A percentile compares a stretch with the other conserved stretches of the same genome.
phyloP scores from a whole-genome alignment of 2,329 filamentous ascomycete species.

The Aspergillus fischeri region DNA sequence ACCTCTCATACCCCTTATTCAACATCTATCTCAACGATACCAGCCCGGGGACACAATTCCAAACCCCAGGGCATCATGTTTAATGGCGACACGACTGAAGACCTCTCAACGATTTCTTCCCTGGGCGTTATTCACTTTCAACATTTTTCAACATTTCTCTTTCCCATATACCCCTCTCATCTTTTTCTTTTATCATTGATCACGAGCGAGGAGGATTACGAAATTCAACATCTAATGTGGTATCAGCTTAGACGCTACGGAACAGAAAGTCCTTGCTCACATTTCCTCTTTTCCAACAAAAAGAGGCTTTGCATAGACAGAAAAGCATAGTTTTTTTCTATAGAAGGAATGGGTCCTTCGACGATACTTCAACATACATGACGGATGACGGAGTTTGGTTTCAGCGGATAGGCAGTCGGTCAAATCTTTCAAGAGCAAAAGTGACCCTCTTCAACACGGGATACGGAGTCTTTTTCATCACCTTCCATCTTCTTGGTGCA shows the following conservation, averaged over 20 bases:
- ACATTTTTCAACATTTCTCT: conserved; percentile 27
- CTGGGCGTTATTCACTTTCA: conserved; percentile 37
- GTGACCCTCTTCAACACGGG: conserved; percentile 27
- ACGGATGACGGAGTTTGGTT: conserved; percentile 19
- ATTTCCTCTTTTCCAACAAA: not conserved
- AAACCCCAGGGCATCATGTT: conserved; percentile 20
- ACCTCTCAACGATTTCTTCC: conserved; percentile 41
- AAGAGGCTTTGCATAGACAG: conserved; percentile 8
- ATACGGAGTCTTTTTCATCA: conserved; percentile 17
- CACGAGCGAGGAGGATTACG: conserved; percentile 12
- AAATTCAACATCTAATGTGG: conserved; percentile 1
- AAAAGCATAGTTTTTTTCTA: conserved; percentile 14
- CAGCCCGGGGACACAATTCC: conserved; percentile 10
- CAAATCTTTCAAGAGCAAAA: conserved; percentile 11
- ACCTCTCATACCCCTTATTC: conserved; percentile 28
- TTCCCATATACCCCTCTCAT: conserved; percentile 33
- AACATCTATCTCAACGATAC: conserved; percentile 38
- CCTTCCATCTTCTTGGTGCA: conserved; percentile 4
- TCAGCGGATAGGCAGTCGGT: conserved; percentile 1
- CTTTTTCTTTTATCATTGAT: conserved; percentile 20
- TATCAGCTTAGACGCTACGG: not conserved
- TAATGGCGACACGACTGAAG: conserved; percentile 39
- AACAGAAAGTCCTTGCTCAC: conserved; percentile 2
- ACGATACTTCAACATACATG: conserved; percentile 18
- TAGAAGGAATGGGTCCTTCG: not conserved